A percentile compares a stretch with the other conserved stretches of the same genome.
phyloP scores from a whole-genome alignment of 2,329 filamentous ascomycete genomes.

The Microdochium nivale region DNA sequence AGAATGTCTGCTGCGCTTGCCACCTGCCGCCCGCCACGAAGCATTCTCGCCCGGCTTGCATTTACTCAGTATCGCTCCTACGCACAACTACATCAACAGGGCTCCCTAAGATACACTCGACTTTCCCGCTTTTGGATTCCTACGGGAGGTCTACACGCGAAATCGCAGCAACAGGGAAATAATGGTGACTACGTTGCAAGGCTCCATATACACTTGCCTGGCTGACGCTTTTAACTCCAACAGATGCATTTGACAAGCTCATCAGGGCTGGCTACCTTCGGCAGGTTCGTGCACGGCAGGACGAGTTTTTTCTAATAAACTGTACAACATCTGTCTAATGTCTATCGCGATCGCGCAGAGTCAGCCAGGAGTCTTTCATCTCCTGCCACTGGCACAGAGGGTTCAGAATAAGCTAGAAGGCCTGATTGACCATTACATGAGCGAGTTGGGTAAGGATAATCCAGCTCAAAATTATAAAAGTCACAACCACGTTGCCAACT shows the following conservation, averaged over 20 bases:
- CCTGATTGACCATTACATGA: slow-evolving; percentile 87
- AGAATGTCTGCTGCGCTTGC: no score
- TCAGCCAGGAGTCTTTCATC: slow-evolving; percentile 85
- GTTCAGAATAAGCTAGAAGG: slow-evolving; percentile 83
- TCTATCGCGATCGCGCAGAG: slow-evolving; percentile 37
- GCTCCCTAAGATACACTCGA: slow-evolving; percentile 23
- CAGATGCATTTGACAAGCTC: slow-evolving; percentile 59
- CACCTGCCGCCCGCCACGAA: not conserved
- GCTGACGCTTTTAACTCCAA: slow-evolving; percentile 14
- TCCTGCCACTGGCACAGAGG: slow-evolving; percentile 76
- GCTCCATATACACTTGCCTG: not conserved
- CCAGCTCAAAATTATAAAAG: not conserved
- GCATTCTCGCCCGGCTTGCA: not conserved
- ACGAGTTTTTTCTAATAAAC: not conserved
- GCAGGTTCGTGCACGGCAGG: slow-evolving; percentile 40
- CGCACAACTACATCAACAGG: not conserved
- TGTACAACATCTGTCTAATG: slow-evolving; percentile 2
- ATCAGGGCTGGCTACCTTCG: slow-evolving; percentile 65
- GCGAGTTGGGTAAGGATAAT: slow-evolving; percentile 47
- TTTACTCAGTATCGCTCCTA: not conserved
- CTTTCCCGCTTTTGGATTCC: slow-evolving; percentile 75
- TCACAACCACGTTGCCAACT: slow-evolving; percentile 1
- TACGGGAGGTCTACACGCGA: slow-evolving; percentile 49
- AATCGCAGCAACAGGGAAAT: slow-evolving; percentile 46
- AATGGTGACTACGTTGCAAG: slow-evolving; percentile 14